Evolutionary conservation across 108 stramenopile genomes (phyloP), one percentile per base, ranked within the genome.

Genomic region (Conticribra weissflogii): DNA sequence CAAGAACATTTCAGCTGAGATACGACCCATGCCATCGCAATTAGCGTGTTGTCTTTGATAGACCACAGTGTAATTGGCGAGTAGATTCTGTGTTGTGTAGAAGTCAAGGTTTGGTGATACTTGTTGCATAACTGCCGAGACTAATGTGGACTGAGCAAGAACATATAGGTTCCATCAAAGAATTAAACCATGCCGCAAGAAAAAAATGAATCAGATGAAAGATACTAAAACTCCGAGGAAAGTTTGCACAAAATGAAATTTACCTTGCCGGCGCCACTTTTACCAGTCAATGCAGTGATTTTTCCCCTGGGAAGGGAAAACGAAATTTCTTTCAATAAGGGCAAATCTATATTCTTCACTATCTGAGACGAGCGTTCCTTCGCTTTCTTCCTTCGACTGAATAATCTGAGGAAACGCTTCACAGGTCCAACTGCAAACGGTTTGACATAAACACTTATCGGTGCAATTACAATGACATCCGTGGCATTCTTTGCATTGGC

Each of bases 91-190:
- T 17, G 5, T 52, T 22, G 21, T 52, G 51, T 52, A 52, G 18
- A 52, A 18, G 5, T 52, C 51, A 7, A 52, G 17, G 14, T 52
- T 52, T 52, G 12, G 18, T 7, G 18, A 7, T 52, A 17, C 16
- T 52, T 52, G 51, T 22, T 52, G 51, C 16, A 52, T 52, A 18
- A 52, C 23, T 22, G 51, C 51, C 5, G 51, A 52, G 18, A 52
- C 4, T 22, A 52, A 4, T 4, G 51, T 45, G 9, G 44, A 45
- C 44, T 45, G 9, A 16, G 14, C 44, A 14, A 16, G 16, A 9
- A 45, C 9, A 16, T 45, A 45, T 14, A n/a, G n/a, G n/a, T n/a
- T n/a, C n/a, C n/a, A n/a, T n/a, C n/a, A n/a, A n/a, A n/a, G n/a
- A n/a, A n/a, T n/a, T n/a, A n/a, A n/a, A n/a, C n/a, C n/a, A n/a